Conservation (phyloP, 2,329 filamentous ascomycete genomes). For the Aureobasidium sp. region DNA sequence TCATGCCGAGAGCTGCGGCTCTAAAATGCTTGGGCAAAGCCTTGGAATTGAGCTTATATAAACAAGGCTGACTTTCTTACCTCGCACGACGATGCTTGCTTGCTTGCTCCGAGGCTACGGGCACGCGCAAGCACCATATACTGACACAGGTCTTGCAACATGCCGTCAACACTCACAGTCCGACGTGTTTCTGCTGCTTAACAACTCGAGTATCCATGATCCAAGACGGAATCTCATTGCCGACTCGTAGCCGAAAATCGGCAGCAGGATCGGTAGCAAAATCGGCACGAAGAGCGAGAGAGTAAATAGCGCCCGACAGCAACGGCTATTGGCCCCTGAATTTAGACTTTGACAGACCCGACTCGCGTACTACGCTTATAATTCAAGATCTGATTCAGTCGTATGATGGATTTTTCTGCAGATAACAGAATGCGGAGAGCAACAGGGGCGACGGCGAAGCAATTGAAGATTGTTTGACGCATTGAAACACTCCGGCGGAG, state of each 20-base stretch:
- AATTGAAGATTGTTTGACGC: background rate
- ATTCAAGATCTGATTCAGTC: background rate
- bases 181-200: background rate
- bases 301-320: background rate
- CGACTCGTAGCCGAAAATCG: constrained; percentile 10
- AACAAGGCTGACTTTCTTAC: background rate
- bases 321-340: background rate
- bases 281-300: background rate
- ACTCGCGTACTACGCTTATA: background rate
- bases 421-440: constrained; percentile 9
- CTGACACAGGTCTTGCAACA: too few relatives aligned
- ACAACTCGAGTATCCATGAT: too few relatives aligned
- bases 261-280: background rate
- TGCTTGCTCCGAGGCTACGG: too few relatives aligned
- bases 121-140: too few relatives aligned
- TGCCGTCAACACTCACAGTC: too few relatives aligned
- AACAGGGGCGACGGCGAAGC: background rate
- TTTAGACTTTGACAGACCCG: background rate
- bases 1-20: constrained; percentile 5
- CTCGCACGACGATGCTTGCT: background rate
- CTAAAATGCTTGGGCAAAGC: background rate
- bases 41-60: background rate
- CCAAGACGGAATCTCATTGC: constrained; percentile 3
- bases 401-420: background rate
- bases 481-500: background rate